Conservation (phyloP, 1,284 basidiomycete species). For the Irpex lacteus region DNA sequence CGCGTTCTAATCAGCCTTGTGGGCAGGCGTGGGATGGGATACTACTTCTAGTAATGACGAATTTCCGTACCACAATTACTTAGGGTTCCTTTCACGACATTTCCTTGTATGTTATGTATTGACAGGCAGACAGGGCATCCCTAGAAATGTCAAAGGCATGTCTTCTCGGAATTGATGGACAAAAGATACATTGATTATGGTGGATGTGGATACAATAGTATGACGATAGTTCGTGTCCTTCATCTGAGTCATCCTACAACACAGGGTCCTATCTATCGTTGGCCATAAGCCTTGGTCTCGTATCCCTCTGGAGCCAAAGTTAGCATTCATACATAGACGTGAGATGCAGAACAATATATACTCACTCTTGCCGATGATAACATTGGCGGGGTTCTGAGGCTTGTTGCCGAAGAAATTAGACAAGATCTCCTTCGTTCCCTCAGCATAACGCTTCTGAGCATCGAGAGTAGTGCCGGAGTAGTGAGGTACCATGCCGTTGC, state of each 20-base stretch:
- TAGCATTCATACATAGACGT: not conserved
- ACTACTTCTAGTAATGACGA: no score
- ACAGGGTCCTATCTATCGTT: constrained; percentile 10
- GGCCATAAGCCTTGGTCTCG: constrained; percentile 19
- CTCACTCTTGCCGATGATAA: constrained; percentile 71
- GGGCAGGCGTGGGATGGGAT: no score
- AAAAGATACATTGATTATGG: no score
- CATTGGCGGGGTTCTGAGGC: constrained; percentile 74
- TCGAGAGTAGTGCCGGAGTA: constrained; percentile 91
- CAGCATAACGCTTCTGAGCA: constrained; percentile 87
- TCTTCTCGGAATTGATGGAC: no score
- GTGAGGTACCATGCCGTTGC: constrained; percentile 80
- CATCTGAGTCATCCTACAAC: not conserved
- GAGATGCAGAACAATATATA: constrained; percentile 24
- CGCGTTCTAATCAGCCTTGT: no score
- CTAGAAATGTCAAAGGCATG: no score
- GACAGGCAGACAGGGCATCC: no score
- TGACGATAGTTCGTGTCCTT: no score
- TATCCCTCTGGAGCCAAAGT: constrained; percentile 14
- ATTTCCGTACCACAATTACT: no score
- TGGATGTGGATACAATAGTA: no score
- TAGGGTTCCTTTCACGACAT: no score
- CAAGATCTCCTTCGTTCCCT: constrained; percentile 79
- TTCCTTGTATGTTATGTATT: no score
- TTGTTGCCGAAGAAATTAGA: constrained; percentile 71